Base-by-base conservation (phyloP, 2,329 filamentous ascomycete species). In the Plenodomus biglobosus region DNA sequence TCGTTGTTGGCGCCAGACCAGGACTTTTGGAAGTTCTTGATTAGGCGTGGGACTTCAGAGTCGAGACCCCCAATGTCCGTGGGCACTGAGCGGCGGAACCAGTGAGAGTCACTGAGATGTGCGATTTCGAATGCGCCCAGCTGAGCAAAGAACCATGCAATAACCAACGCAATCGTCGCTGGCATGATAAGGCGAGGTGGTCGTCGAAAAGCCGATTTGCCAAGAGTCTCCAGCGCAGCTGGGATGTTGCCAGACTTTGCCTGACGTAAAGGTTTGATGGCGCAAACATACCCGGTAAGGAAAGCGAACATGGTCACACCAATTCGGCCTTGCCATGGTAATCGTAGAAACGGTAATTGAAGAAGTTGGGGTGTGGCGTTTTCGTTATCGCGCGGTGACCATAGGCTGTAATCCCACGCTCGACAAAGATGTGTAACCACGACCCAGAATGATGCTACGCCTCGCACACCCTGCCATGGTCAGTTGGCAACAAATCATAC, bases 251-350 rank as follows among this genome's bases (percentile, higher is more conserved):
- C 74, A 8, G 75, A 71, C 27, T 77, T 76, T 17, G 76, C 75
- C 38, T 78, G 75, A 60, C 78, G 78, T 13, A 81, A 65, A 1
- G 79, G 79, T 60, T 81, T 81, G 48, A 81, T 70, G 21, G 78
- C 78, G 61, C 78, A 81, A 18, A 82, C 79, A 53, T 80, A 81
- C 48, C 79, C 79, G 1, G 79, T 81, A 44, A 82, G 67, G 54
- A 82, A 80, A 42, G 78, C 77, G 55, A 82, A 82, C 62, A 81
- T 80, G 49, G 78, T 79, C 27, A 82, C 79, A 37, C 78, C 79
- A 22, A 80, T 75, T 18, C 78, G 75, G 38, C 79, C 79, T 61
- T 81, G 78, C 70, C 73, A 78, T 22, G 78, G 77, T n/a, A 81
- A 70, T n/a, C 79, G 78, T n/a, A 81, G 62, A 51, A 80, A 73